Evolutionary conservation across 169 alveolate genomes (phyloP).

Genomic region (Plasmodium falciparum): DNA sequence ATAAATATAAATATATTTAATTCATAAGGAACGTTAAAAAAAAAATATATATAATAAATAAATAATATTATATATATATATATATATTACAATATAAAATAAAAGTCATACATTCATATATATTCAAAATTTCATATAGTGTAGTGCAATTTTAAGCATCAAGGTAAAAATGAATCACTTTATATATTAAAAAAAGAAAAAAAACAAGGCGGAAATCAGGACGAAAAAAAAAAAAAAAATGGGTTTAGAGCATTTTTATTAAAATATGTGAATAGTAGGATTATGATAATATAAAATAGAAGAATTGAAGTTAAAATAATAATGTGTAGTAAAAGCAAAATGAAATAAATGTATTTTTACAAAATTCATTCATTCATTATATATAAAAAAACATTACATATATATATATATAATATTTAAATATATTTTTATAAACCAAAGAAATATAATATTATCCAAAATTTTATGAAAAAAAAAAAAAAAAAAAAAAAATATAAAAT

Average conservation of each 20-base stretch:
- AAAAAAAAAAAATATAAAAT: no score
- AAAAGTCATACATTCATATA: slow-evolving; percentile 4
- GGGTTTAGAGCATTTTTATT: slow-evolving; percentile 25
- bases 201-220: neutral
- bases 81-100: no score
- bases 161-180: neutral
- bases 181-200: slow-evolving; percentile 43
- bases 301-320: slow-evolving; percentile 15
- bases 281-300: neutral
- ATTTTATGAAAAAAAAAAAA: no score
- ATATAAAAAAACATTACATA: no score
- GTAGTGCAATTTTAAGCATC: slow-evolving; percentile 33
- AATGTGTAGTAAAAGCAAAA: neutral
- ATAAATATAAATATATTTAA: slow-evolving; percentile 9
- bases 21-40: slow-evolving; percentile 7
- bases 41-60: slow-evolving; percentile 5
- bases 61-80: neutral
- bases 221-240: slow-evolving; percentile 1
- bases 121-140: slow-evolving; percentile 19
- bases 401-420: no score
- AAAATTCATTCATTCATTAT: no score
- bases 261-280: slow-evolving; percentile 28
- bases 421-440: no score
- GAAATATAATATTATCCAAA: no score
- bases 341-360: neutral